Evolutionary conservation across 805 yeast genomes (phyloP), one percentile per base, ranked within the genome.

Genomic region (Barnettozyma pratensis): DNA sequence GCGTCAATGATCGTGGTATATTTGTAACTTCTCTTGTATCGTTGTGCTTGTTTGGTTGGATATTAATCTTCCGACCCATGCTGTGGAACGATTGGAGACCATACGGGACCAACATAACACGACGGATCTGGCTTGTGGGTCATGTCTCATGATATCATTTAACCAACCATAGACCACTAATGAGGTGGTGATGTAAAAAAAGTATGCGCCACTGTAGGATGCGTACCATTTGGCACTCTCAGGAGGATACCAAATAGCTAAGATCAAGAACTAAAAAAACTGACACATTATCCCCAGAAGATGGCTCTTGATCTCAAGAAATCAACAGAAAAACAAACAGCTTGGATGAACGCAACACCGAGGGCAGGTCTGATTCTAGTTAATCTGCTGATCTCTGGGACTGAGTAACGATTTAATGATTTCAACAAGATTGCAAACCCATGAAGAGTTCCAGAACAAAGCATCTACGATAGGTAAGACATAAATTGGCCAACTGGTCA

Each of bases 101-200:
- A 66, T 58, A 58, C 78, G 77, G 73, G 75, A 72, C 35, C 69
- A 56, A 26, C 77, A 76, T 49, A 78, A 65, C 35, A 74, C 70
- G 38, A 77, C 72, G 4, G 82, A 73, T 54, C 84, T 66, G 46
- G 73, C 73, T 52, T 77, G 74, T 6, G 77, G 72, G 53, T 79
- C 81, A 45, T 74, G 71, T 41, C 84, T 69, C 51, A 80, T 75
- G 37, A 79, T 76, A 61, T 79, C 84, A 53, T 76, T 76, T 49
- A 74, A 73, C 81, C 83, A 80, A n/a, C 79, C 72, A 58, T 79
- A 80, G 12, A 79, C 61, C 1, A 76, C 80, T 0, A 83, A 79
- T 1, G 83, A 80, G 74, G 74, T 74, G 10, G 84, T 80, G 77
- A 80, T 75, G 3, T 44, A 42, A 27, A 47, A 43, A 39, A 38